Evolutionary conservation across 2,329 filamentous ascomycete genomes (phyloP).

Genomic region (Elsinoe australis): DNA sequence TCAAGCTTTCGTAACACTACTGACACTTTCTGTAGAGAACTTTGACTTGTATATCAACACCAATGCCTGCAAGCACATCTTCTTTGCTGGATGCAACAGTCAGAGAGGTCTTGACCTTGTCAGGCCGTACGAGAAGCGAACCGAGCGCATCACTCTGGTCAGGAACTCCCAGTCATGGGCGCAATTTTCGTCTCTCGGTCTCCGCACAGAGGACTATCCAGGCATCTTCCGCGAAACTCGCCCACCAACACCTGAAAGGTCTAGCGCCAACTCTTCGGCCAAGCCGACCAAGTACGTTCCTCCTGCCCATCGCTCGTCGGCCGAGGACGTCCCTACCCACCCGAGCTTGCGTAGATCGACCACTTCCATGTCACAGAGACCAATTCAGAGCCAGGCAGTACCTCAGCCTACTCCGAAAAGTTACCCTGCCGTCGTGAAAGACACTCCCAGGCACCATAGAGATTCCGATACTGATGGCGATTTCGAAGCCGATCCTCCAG

Average conservation of each 20-base stretch:
- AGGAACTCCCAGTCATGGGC: conserved; percentile 45
- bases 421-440: no score
- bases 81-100: conserved; percentile 57
- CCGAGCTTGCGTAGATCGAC: not conserved
- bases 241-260: conserved; percentile 2
- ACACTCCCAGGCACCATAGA: not conserved
- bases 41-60: conserved; percentile 49
- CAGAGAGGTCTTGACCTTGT: conserved; percentile 39
- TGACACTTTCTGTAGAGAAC: conserved; percentile 9
- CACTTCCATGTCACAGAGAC: not conserved
- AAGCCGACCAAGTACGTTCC: conserved; percentile 2
- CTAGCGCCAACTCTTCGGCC: not conserved
- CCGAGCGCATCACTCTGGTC: conserved; percentile 48
- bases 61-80: conserved; percentile 56
- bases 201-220: conserved; percentile 46
- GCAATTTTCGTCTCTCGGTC: conserved; percentile 46
- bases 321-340: not conserved
- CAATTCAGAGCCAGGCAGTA: not conserved
- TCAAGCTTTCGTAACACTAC: not conserved
- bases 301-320: not conserved
- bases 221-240: conserved; percentile 41
- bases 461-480: not conserved
- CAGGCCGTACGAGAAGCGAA: conserved; percentile 44
- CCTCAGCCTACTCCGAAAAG: no score
- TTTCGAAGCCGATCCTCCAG: not conserved